Base-by-base conservation (phyloP, 108 stramenopile genomes). In the Phaeodactylum tricornutum region DNA sequence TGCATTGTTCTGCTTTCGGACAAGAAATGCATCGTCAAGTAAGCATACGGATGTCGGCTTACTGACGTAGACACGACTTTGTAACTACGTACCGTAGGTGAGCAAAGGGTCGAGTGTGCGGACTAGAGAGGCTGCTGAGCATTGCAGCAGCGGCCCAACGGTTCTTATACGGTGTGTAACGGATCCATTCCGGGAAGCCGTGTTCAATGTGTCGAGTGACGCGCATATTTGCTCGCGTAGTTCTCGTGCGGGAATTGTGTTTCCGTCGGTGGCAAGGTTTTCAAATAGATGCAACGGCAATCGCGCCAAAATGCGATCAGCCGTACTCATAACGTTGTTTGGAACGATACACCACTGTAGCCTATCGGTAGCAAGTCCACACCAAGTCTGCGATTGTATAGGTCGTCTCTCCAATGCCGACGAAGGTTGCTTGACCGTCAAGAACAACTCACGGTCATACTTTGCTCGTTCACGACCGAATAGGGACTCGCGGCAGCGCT, bases 61-160 rank as follows among this genome's bases (percentile, higher is more conserved):
- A n/a, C n/a, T n/a, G n/a, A n/a, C n/a, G n/a, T n/a, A n/a, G n/a
- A n/a, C n/a, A n/a, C n/a, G n/a, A n/a, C n/a, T 14, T 23, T n/a
- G 32, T 41, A 12, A 11, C 26, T 3, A 59, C 72, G 32, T 24
- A 70, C 57, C 60, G 47, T 74, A 66, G 7, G 80, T 91, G 9
- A 91, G 63, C 15, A 78, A 26, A n/a, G 89, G 89, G 51, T 86
- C 84, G 27, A 87, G 43, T 17, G 72, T 61, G 16, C 59, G 57
- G 1, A 86, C 28, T 28, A 91, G 14, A 33, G 27, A 19, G 17
- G 22, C 42, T 57, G 53, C 6, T 64, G 42, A 42, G 47, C 35
- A 5, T 41, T 35, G 34, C 46, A 55, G 36, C 41, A 28, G 53
- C 29, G 12, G 22, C 3, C 31, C 8, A 31, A 43, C 9, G 41